Evolutionary conservation across 31 red algal species (phyloP), one percentile per base, ranked within the genome.

Genomic region (Odonthalia washingtoniensis): DNA sequence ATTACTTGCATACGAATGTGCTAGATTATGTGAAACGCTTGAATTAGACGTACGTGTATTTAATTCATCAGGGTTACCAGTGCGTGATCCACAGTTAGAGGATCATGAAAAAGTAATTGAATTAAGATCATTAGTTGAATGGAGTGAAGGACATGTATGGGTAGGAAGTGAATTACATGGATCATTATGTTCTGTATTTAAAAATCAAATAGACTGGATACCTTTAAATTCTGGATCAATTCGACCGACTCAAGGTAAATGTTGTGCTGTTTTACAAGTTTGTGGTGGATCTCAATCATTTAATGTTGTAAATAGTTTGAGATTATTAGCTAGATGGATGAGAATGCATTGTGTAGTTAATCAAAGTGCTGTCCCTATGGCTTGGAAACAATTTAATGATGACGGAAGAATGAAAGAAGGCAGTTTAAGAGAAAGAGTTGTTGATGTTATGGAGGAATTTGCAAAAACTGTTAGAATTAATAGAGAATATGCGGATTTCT

Each of bases 201-300:
- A 96, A 70, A 93, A 93, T 74, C 95, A 96, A 74, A 93, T 96
- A 60, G 95, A 96, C 52, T 92, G 88, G 86, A 93, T 93, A 77
- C 90, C 95, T 27, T 81, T 96, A 42, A 93, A 90, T 61, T 60
- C 87, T 52, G 90, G 90, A 17, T 70, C 49, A 32, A 90, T 96
- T 14, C 91, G 94, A 38, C 95, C 95, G 26, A 93, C 95, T 28
- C 90, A 89, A 78, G 95, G 95, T 17, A 93, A 90, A 68, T 46
- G 82, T 45, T 86, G 84, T 14, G 90, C 86, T 5, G 87, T 96
- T 35, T 68, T 90, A 70, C 95, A 96, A 72, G 95, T 96, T 65
- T 87, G 83, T 64, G 95, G 95, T 0, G 95, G 95, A 34, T 63
- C 40, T 16, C 84, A 93, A 64, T 89, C 83, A 62, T 92, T 93